Percentiles rank a stretch among this genome's conserved stretches.
These are phyloP conservation scores for Neolentinus lepideus DNA, from an alignment of 1,284 basidiomycete species.

Conservation along the genomic window DNA sequence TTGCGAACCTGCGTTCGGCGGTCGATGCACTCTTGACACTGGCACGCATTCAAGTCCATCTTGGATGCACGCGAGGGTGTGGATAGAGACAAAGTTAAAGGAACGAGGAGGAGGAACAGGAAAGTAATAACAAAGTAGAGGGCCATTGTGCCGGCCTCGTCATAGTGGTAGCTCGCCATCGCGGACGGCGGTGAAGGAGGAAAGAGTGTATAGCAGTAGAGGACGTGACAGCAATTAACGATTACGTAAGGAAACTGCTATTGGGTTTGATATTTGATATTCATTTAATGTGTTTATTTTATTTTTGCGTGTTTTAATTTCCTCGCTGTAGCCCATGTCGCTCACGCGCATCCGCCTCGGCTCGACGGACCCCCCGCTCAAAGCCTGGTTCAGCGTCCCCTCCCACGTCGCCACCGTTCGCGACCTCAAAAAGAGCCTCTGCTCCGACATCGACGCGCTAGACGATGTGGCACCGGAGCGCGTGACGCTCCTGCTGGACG, in stretches of 20 bases:
- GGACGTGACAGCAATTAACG: too few relatives aligned
- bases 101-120: conserved; percentile 74
- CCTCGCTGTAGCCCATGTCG: too few relatives aligned
- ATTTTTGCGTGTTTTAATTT: too few relatives aligned
- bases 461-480: conserved; percentile 14
- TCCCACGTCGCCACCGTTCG: conserved; percentile 16
- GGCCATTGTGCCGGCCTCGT: conserved; percentile 86
- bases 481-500: conserved; percentile 31
- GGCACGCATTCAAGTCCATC: conserved; percentile 38
- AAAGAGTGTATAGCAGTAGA: conserved; percentile 4
- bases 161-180: conserved; percentile 82
- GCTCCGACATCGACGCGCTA: conserved; percentile 17
- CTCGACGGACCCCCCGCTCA: conserved; percentile 18
- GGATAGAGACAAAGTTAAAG: conserved; percentile 51
- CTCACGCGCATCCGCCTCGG: neutral
- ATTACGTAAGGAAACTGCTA: too few relatives aligned
- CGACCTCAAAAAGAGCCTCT: conserved; percentile 22
- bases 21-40: conserved; percentile 57
- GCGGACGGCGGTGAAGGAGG: conserved; percentile 8
- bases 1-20: conserved; percentile 44
- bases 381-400: conserved; percentile 32
- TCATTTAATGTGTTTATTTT: too few relatives aligned
- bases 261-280: too few relatives aligned
- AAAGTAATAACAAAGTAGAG: conserved; percentile 86
- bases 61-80: conserved; percentile 6